Base-by-base conservation (phyloP, 352 stramenopile genomes). In the Phytophthora pseudosyringae region DNA sequence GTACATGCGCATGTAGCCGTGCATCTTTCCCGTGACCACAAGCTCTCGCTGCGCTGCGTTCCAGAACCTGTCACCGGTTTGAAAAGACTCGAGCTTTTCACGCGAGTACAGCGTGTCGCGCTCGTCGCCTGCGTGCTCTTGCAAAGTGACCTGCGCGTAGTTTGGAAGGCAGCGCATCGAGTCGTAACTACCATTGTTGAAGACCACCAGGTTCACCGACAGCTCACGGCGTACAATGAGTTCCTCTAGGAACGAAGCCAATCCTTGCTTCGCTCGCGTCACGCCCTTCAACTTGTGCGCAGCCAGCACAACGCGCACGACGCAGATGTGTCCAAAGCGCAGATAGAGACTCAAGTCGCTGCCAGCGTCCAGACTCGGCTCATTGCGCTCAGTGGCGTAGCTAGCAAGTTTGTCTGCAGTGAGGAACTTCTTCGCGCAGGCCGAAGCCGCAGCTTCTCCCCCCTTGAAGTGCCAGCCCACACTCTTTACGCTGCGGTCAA, bases 11-110 rank as follows among this genome's bases (percentile, higher is more conserved):
- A 96, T 93, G 71, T 93, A 97, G 66, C 88, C 86, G 67, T 95
- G 86, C 84, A 95, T 93, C 41, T 98, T 97, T 25, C 97, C 98
- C 43, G 96, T 94, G 40, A 84, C 67, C 4, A 99, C 88, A 53
- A 99, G 75, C 68, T 99, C 93, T 15, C 98, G 66, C 75, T 99
- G 97, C 18, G 97, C 97, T 3, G 97, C 97, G 74, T 99, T 99
- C 98, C 98, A 99, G 56, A 99, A 92, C 55, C 96, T 91, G 73
- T 99, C 98, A 54, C 97, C 94, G 0, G 97, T 99, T 63, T 88
- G 71, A n/a, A 69, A 97, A 5, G 68, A 54, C 63, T 99, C 97
- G 2, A 99, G 76, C 54, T 99, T 64, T 59, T 94, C 69, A 45
- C 90, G 78, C 1, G 82, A 91, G 69, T 99, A 99, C 15, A 98